Base-by-base conservation (phyloP, 306 rosid species). In the Alnus rubra region DNA sequence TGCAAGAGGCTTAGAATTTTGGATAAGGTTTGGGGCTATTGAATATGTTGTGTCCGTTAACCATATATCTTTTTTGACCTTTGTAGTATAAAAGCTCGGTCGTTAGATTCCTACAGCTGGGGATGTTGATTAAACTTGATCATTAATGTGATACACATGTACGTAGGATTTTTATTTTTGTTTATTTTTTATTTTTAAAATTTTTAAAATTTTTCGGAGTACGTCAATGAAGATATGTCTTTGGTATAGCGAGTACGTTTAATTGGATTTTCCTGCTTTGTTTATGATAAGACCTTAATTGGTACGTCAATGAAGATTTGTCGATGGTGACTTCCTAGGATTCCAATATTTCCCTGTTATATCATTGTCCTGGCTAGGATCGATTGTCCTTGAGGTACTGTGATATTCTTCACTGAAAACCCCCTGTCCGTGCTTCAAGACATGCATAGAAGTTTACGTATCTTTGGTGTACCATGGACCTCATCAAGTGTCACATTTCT, bases 1-100 rank as follows among this genome's bases (percentile, higher is more conserved):
- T 23, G 28, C 28, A 49, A 71, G 59, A 49, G 75, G 75, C 82
- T 55, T 82, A 60, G 67, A 71, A 76, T 79, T 53, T 74, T 58
- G 56, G 76, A 82, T 73, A 74, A 85, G 83, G 55, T 56, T 53
- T 58, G 50, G 59, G n/a, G 65, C 65, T 59, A 28, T 59, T 8
- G 37, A 19, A 30, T 59, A 12, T 10, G 6, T 59, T 59, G 14
- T 28, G 33, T 10, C 15, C 13, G 35, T 59, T 23, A 7, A 59
- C 37, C 14, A 59, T 42, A 42, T 5, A 4, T 59, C 65, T 31
- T 11, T 30, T 59, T 28, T 28, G 35, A 23, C 33, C 65, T 59
- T 59, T 59, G 7, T 4, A 7, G 0, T 56, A 59, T 9, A 28
- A 59, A 59, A 59, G 65, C 65, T 59, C 10, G 11, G 5, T 23